Evolutionary conservation across 768 basidiomycete genomes (phyloP).

Genomic region (Lentinula guzmanii): DNA sequence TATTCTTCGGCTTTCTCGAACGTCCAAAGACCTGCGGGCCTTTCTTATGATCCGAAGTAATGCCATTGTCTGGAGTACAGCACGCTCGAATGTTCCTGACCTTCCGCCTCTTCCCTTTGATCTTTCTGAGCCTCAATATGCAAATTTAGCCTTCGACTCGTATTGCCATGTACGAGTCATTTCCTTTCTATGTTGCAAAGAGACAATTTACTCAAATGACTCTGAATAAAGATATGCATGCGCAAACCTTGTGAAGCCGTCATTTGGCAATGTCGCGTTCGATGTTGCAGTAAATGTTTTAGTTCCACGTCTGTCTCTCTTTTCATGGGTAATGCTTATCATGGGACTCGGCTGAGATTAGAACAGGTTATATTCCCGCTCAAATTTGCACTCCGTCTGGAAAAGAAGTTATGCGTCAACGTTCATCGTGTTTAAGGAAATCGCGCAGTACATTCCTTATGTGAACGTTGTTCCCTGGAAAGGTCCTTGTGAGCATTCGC

Average conservation of each 20-base stretch:
- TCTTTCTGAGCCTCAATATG: conserved; percentile 37
- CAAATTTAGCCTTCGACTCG: conserved; percentile 37
- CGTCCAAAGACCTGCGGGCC: conserved; percentile 24
- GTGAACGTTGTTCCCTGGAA: background rate
- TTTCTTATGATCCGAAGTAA: conserved; percentile 15
- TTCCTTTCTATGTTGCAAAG: background rate
- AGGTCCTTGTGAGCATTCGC: conserved; percentile 1
- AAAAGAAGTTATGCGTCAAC: conserved; percentile 3
- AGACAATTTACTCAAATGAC: background rate
- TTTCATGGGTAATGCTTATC: background rate
- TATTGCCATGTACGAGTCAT: conserved; percentile 32
- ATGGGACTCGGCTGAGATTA: too few relatives aligned
- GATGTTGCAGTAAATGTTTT: conserved; percentile 30
- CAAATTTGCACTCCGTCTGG: conserved; percentile 4
- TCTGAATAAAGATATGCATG: conserved; percentile 24
- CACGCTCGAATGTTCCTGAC: conserved; percentile 24
- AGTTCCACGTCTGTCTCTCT: conserved; percentile 21
- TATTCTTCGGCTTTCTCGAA: conserved; percentile 31
- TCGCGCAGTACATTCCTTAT: conserved; percentile 3
- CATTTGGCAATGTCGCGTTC: conserved; percentile 29
- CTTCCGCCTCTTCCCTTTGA: conserved; percentile 39
- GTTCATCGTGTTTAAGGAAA: background rate
- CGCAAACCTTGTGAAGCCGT: conserved; percentile 22
- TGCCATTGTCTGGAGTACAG: conserved; percentile 26
- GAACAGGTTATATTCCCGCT: background rate